phyloP scores from a whole-genome alignment of 441 rosid species.

The Sinapis alba region DNA sequence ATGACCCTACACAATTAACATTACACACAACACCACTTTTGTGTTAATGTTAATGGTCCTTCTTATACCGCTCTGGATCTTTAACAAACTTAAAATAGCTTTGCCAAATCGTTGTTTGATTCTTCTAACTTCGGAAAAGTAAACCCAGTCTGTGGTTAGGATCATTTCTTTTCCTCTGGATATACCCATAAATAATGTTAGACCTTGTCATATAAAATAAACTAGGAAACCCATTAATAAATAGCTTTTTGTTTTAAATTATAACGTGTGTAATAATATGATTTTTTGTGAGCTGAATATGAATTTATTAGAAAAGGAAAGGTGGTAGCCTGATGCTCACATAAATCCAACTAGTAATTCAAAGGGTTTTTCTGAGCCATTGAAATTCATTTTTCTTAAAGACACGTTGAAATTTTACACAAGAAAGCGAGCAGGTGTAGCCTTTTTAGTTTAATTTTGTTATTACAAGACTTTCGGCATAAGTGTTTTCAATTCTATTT shows the following conservation, averaged over 20 bases:
- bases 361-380: conserved; percentile 19
- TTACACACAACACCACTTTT: conserved; percentile 9
- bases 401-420: conserved; percentile 5
- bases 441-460: neutral
- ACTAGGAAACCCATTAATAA: conserved; percentile 1
- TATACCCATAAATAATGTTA: conserved; percentile 11
- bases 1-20: conserved; percentile 25
- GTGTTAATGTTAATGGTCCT: conserved; percentile 24
- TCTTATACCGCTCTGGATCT: conserved; percentile 27
- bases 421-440: conserved; percentile 24
- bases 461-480: neutral
- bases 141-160: conserved; percentile 20
- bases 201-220: neutral
- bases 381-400: neutral
- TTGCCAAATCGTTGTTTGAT: conserved; percentile 20
- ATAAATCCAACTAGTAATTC: conserved; percentile 38
- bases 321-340: conserved; percentile 40
- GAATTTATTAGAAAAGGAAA: conserved; percentile 38
- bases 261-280: conserved; percentile 12
- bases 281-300: conserved; percentile 20
- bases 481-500: neutral
- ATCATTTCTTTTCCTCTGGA: conserved; percentile 11
- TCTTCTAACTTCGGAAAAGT: conserved; percentile 13
- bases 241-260: neutral
- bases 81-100: conserved; percentile 31